phyloP scores from a whole-genome alignment of 2,329 filamentous ascomycete genomes.

The Scolecobasidium constrictum region DNA sequence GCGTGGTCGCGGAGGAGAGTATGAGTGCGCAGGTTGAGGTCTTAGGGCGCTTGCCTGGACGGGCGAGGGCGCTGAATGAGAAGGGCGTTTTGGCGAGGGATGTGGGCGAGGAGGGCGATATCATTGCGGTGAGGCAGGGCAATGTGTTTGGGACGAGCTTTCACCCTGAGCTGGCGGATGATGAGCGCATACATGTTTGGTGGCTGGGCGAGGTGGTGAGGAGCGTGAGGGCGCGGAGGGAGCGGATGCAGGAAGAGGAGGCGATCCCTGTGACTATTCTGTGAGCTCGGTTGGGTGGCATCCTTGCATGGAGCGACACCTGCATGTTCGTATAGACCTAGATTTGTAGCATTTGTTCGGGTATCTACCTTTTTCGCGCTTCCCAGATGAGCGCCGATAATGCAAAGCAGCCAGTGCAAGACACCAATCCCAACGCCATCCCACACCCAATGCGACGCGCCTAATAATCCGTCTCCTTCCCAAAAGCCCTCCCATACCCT shows the following conservation, averaged over 20 bases:
- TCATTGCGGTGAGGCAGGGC: constrained; percentile 79
- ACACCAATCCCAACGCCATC: not conserved
- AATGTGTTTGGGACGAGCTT: constrained; percentile 95
- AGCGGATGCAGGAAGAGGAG: no score
- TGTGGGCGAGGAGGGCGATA: constrained; percentile 51
- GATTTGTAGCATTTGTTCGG: not conserved
- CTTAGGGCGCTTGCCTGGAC: constrained; percentile 44
- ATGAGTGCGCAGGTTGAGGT: constrained; percentile 44
- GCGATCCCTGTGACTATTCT: no score
- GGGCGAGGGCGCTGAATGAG: constrained; percentile 37
- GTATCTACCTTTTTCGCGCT: not conserved
- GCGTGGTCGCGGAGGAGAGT: constrained; percentile 32
- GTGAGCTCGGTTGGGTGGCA: not conserved
- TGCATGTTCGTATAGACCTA: not conserved
- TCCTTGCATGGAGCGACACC: not conserved
- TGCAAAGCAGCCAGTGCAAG: no score
- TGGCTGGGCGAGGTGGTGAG: constrained; percentile 63
- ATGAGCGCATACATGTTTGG: constrained; percentile 84
- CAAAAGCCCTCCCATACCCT: constrained; percentile 65
- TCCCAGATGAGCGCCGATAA: no score
- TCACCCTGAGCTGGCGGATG: constrained; percentile 84
- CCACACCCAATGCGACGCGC: not conserved
- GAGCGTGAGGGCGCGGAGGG: not conserved
- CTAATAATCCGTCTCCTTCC: not conserved
- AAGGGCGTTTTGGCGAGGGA: constrained; percentile 35